Evolutionary conservation across 768 basidiomycete species (phyloP), one percentile per base, ranked within the genome.

Genomic region (Boletus eberwhitei): DNA sequence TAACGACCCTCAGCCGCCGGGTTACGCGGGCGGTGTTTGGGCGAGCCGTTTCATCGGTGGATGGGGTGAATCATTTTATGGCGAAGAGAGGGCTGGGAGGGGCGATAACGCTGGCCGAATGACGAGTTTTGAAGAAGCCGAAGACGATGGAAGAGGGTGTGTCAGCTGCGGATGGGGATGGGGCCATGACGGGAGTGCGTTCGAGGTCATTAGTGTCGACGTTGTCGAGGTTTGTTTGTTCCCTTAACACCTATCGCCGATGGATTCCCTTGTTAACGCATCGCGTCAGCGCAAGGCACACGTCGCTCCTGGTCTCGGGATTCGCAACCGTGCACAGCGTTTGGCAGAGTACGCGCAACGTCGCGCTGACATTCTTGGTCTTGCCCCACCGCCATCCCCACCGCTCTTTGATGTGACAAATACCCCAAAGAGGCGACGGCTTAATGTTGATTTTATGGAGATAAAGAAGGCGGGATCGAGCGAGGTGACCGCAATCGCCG

Each of bases 141-240:
- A 79, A 37, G 82, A 86, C 55, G 86, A 87, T 60, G 85, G 84
- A 26, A 70, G 85, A 44, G 74, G 77, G 11, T 69, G 87, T 60
- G 73, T 78, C n/a, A 87, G 86, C 67, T 84, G 81, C 9, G 81
- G 81, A 0, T 89, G 88, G 89, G 87, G 88, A n/a, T 82, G 79
- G 59, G 83, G 85, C 2, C 89, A 90, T 58, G 88, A 89, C 57
- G 89, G 88, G 24, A 83, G 85, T 61, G 87, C 84, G 24, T 78
- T 89, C 61, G 89, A 89, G 73, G 79, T 90, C 50, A 67, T 90
- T 17, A 75, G 73, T 24, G 86, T 82, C 17, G 76, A 82, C 59
- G 84, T 87, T 64, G 78, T 83, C 44, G 75, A 83, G 76, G 89
- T 89, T 58, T 35, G 89, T 89, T 58, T 35, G 82, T 70, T 52